Percentiles rank a stretch among this genome's conserved stretches.
These are phyloP conservation scores for Psidium guajava DNA, from an alignment of 345 rosid species.

Conservation along the genomic window DNA sequence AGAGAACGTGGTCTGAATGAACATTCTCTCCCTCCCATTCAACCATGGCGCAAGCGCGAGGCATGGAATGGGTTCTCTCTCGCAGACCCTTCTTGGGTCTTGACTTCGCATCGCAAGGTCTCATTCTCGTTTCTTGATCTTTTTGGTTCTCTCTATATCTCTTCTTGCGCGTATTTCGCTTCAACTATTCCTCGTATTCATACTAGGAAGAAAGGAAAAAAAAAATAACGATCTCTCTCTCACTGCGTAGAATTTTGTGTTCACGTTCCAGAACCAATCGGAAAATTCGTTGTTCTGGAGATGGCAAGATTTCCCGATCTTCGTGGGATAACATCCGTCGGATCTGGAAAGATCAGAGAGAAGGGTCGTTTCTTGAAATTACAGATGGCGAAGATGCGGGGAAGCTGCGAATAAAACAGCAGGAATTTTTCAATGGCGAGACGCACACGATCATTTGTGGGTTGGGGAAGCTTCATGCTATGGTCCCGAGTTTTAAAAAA, in stretches of 20 bases:
- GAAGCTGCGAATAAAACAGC: not conserved
- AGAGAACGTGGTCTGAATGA: not conserved
- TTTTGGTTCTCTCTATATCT: not conserved
- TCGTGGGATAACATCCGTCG: not conserved
- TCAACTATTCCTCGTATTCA: not conserved
- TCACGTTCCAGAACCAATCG: not conserved
- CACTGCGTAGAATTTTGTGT: not conserved
- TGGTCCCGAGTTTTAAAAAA: too few species aligned
- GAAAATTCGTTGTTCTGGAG: not conserved
- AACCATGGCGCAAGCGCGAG: not conserved
- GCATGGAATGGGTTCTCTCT: not conserved
- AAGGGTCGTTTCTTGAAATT: not conserved
- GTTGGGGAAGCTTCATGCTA: not conserved
- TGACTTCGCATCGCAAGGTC: not conserved
- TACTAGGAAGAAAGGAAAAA: not conserved
- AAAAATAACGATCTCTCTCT: not conserved
- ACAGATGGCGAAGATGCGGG: too few species aligned
- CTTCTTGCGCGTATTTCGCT: not conserved
- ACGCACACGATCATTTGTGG: not conserved
- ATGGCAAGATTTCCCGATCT: not conserved
- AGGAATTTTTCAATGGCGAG: not conserved
- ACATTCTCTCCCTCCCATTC: not conserved
- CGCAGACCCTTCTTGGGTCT: not conserved
- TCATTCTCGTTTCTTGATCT: not conserved
- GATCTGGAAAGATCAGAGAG: not conserved